Conservation (phyloP, 2,329 filamentous ascomycete genomes). For the Cladosporium austrohemisphaericum region DNA sequence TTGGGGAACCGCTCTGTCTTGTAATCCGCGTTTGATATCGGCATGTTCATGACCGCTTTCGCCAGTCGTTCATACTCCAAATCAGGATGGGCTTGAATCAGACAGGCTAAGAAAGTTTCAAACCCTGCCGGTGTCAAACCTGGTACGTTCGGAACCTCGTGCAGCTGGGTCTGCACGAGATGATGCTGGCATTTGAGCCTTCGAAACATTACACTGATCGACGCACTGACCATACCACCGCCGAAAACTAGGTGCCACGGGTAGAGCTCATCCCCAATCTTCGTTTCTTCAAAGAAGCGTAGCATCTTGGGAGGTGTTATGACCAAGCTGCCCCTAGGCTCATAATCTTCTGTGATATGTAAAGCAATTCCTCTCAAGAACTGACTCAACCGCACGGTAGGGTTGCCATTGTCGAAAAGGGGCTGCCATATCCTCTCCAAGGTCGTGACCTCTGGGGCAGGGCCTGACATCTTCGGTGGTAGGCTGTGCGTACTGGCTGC, state of each 20-base stretch:
- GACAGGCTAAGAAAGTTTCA: constrained; percentile 62
- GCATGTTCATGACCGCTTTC: constrained; percentile 65
- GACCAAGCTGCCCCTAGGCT: constrained; percentile 65
- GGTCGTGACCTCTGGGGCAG: constrained; percentile 48
- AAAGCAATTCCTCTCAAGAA: constrained; percentile 70
- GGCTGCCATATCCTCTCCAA: constrained; percentile 73
- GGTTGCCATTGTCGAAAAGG: constrained; percentile 67
- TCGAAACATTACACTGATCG: constrained; percentile 45
- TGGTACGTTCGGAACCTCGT: constrained; percentile 43
- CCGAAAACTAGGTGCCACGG: constrained; percentile 55
- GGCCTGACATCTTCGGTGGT: not conserved
- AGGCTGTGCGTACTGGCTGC: not conserved
- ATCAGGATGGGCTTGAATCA: constrained; percentile 73
- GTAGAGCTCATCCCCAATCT: constrained; percentile 61
- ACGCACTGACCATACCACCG: constrained; percentile 38
- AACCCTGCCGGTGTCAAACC: constrained; percentile 47
- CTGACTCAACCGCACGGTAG: constrained; percentile 65
- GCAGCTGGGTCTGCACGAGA: constrained; percentile 42
- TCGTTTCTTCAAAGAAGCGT: constrained; percentile 66
- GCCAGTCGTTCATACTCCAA: constrained; percentile 68
- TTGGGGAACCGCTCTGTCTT: constrained; percentile 72
- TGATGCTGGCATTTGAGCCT: constrained; percentile 48
- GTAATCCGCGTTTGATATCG: constrained; percentile 63
- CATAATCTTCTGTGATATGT: constrained; percentile 68
- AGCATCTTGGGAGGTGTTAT: constrained; percentile 73